Evolutionary conservation across 179 eudicot species (phyloP), one percentile per base, ranked within the genome.

Genomic region (Sideroxylon spinosum): DNA sequence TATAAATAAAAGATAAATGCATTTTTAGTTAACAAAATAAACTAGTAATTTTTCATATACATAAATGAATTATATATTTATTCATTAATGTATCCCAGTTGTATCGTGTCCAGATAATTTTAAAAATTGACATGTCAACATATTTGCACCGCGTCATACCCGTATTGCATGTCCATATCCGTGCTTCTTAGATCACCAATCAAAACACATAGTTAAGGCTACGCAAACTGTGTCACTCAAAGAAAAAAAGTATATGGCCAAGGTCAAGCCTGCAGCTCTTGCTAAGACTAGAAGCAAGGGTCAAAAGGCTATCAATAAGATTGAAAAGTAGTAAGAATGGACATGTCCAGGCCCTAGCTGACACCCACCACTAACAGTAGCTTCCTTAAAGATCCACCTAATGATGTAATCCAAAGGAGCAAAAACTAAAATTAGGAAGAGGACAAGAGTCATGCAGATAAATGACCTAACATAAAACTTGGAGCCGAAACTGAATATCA

Each of bases 311-410:
- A 48, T 9, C 16, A 46, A 19, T 19, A 73, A 73, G 22, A 64
- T 26, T 73, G 22, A 29, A 19, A 8, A 73, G 64, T 56, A 11
- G 26, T 55, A 73, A 16, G n/a, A 2, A 19, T 19, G 22, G 49
- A 23, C 50, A 55, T 25, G 48, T 17, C 9, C 56, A 44, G 16
- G 1, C 12, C 50, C 13, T 29, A 55, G 26, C 50, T 29, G 9
- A 73, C 25, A 29, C 16, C 13, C 37, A 26, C 65, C 49, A 52
- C 64, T 73, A 25, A 73, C 57, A 63, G 70, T 63, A 62, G 16
- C 44, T 62, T 37, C 55, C 32, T 46, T 1, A 63, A 50, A 48
- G 57, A 75, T 64, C 57, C 25, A 62, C 68, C 48, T 3, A 22
- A 1, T 23, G 25, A 56, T 14, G 50, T 8, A 11, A 29, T 10